Conservation (phyloP, 23 red algal genomes). For the Chondrus crispus region DNA sequence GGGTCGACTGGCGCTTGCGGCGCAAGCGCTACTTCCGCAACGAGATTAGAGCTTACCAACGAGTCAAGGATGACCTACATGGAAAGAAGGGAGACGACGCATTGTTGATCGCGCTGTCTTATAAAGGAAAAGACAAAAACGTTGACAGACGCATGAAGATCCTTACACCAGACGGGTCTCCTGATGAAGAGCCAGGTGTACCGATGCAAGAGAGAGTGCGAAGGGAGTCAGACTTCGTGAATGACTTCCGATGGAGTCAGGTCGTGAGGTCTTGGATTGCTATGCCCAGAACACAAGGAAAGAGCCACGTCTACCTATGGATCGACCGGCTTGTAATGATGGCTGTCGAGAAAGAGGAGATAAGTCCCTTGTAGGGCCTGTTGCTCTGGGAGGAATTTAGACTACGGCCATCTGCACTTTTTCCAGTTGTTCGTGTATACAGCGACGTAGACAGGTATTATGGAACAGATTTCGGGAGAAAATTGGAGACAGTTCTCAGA, state of each 20-base stretch:
- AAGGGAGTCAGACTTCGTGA: neutral
- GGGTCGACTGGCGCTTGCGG: too few species aligned
- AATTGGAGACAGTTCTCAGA: constrained; percentile 3
- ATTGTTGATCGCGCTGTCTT: neutral
- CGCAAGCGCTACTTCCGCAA: too few species aligned
- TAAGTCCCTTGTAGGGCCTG: neutral
- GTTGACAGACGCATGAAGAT: neutral
- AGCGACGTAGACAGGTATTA: neutral
- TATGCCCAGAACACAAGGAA: neutral
- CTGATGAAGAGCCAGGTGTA: neutral
- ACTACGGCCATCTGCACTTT: neutral
- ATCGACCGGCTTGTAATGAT: constrained; percentile 18
- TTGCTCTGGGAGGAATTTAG: constrained; percentile 14
- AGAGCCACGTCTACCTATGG: neutral
- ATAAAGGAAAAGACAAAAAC: neutral
- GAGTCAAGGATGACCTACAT: too few species aligned
- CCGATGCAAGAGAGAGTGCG: neutral
- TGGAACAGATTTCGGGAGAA: constrained; percentile 21
- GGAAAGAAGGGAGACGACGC: neutral
- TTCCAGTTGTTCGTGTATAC: constrained; percentile 1
- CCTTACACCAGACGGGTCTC: neutral
- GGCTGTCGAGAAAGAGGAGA: neutral
- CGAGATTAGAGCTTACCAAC: too few species aligned
- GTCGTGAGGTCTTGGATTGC: neutral
- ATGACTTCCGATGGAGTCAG: constrained; percentile 28